Evolutionary conservation across 257 asterid species (phyloP), one percentile per base, ranked within the genome.

Genomic region (Dorcoceras hygrometricum): DNA sequence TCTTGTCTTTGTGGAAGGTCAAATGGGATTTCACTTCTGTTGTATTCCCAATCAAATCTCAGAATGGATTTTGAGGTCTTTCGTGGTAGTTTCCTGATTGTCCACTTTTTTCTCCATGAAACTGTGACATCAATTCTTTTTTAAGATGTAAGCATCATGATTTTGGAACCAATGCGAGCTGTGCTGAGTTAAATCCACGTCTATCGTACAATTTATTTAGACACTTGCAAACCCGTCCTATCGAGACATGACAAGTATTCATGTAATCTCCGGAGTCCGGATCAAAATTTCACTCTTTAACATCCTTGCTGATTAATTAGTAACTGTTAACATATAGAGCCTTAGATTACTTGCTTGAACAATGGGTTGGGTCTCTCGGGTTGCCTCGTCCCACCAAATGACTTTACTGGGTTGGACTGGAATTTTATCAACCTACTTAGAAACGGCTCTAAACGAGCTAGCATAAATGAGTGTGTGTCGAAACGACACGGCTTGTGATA

Each of bases 151-250:
- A 20, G 58, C 61, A 59, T 27, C n/a, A n/a, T n/a, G n/a, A n/a
- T n/a, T n/a, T 4, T 20, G 50, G 14, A 67, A 62, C 78, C 67
- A 43, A 67, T 9, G 29, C 20, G 57, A 20, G 34, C 48, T 69
- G 57, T 67, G 25, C 51, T 39, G 50, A 12, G 50, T 39, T 19
- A 71, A 74, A 68, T 73, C 78, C 79, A 72, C 62, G 64, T 66
- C 75, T 58, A 67, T 28, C 39, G 50, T 54, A 62, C 34, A 28
- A 51, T 64, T 68, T 74, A 36, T 73, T 73, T 23, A 22, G 29
- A 39, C 50, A 36, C 3, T 10, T 29, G 5, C 39, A 28, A 60
- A 27, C 14, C 50, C 59, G 29, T 55, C 57, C 39, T 25, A 71
- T 62, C 67, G 32, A 7, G 32, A 28, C 32, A 4, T 28, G 8